These are phyloP conservation scores for Magnolia changhungtana DNA, from an alignment of 164 flowering plant genomes.

Conservation along the genomic window DNA sequence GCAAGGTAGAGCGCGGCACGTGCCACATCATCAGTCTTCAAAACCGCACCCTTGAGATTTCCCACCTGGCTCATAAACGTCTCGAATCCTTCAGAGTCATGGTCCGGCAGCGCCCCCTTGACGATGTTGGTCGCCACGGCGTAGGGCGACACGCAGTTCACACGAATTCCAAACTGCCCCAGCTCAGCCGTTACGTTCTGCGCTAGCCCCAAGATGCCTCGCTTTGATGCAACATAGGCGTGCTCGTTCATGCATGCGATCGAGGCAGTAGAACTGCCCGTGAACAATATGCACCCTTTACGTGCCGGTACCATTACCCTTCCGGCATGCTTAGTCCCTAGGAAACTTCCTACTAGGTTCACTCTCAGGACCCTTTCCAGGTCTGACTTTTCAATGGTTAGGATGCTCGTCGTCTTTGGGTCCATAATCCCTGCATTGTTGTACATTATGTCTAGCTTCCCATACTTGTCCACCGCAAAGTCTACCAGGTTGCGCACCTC, in stretches of 20 bases:
- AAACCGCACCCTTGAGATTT: conserved; percentile 12
- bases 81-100: conserved; percentile 6
- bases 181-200: conserved; percentile 40
- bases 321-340: conserved; percentile 42
- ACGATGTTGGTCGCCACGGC: conserved; percentile 19
- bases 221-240: conserved; percentile 32
- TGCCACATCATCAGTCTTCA: conserved; percentile 14
- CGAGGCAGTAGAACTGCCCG: conserved; percentile 24
- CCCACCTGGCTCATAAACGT: conserved; percentile 1
- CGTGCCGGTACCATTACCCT: conserved; percentile 33
- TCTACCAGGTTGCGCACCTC: conserved; percentile 16
- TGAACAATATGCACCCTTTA: conserved; percentile 32
- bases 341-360: conserved; percentile 18
- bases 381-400: not conserved
- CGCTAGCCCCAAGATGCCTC: conserved; percentile 31
- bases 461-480: conserved; percentile 11
- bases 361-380: conserved; percentile 12
- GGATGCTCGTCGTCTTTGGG: not conserved
- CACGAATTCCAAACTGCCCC: conserved; percentile 46
- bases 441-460: conserved; percentile 30
- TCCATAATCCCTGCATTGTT: conserved; percentile 27
- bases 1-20: conserved; percentile 22
- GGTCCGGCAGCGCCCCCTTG: not conserved
- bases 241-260: conserved; percentile 14
- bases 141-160: conserved; percentile 44